Evolutionary conservation across 495 filamentous ascomycete genomes (phyloP).

Genomic region (Parachaetomium inaequale): DNA sequence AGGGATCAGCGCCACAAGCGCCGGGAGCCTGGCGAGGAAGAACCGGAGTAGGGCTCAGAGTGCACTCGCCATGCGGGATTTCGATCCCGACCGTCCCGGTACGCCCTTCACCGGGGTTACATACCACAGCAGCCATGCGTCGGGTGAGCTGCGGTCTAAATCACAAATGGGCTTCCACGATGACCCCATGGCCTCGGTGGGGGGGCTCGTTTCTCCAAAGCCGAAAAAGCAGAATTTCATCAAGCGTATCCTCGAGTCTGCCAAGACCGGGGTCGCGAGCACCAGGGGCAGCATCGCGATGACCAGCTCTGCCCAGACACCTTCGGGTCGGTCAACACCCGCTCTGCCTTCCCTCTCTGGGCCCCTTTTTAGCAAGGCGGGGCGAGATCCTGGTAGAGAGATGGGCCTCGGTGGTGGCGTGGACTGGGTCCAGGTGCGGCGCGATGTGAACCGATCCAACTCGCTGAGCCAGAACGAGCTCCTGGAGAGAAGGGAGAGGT

Average conservation of each 20-base stretch:
- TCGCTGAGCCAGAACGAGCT: slow-evolving; percentile 86
- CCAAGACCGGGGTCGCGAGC: slow-evolving; percentile 88
- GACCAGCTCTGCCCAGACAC: slow-evolving; percentile 38
- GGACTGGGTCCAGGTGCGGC: slow-evolving; percentile 94
- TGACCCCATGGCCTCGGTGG: slow-evolving; percentile 51
- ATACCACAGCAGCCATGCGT: slow-evolving; percentile 83
- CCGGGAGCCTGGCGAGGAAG: slow-evolving; percentile 81
- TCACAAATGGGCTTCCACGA: slow-evolving; percentile 48
- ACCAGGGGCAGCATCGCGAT: slow-evolving; percentile 79
- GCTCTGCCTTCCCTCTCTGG: slow-evolving; percentile 11
- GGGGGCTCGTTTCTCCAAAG: slow-evolving; percentile 67
- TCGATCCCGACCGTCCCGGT: slow-evolving; percentile 56
- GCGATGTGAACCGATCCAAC: slow-evolving; percentile 93
- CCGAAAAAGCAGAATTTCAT: slow-evolving; percentile 91
- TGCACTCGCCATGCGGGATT: slow-evolving; percentile 50
- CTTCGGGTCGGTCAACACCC: slow-evolving; percentile 26
- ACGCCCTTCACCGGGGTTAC: slow-evolving; percentile 73
- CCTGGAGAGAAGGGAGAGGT: slow-evolving; percentile 80
- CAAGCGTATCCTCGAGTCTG: slow-evolving; percentile 91
- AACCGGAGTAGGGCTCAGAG: slow-evolving; percentile 52
- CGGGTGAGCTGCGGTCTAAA: slow-evolving; percentile 46
- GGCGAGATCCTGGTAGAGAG: slow-evolving; percentile 56
- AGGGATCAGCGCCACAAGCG: slow-evolving; percentile 90
- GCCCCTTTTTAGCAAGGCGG: slow-evolving; percentile 45
- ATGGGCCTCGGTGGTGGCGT: slow-evolving; percentile 62